A percentile compares a stretch with the other conserved stretches of the same genome.
phyloP scores from a whole-genome alignment of 192 early-diverging fungal genomes.

The Podila epigama region DNA sequence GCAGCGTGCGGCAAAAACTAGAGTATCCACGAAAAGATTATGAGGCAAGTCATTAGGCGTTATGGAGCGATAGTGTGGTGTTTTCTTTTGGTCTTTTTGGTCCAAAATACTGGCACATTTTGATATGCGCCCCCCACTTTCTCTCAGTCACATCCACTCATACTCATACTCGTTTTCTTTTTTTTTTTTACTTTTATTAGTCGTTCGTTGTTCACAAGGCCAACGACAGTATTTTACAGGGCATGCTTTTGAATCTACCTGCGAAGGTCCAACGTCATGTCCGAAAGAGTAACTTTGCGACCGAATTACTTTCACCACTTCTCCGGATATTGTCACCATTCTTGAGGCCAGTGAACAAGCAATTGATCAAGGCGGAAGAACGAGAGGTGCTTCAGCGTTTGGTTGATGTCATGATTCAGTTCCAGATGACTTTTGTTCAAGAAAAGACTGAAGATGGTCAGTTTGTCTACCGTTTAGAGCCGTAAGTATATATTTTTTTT shows the following conservation, averaged over 20 bases:
- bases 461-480: constrained; percentile 73
- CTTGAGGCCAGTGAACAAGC: constrained; percentile 67
- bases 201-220: constrained; percentile 54
- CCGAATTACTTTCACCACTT: constrained; percentile 72
- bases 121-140: too few species aligned
- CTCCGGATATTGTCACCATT: constrained; percentile 82
- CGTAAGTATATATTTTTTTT: constrained; percentile 61
- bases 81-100: too few species aligned
- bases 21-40: constrained; percentile 84
- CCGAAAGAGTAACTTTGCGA: constrained; percentile 47
- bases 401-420: constrained; percentile 72
- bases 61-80: too few species aligned
- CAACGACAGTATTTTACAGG: constrained; percentile 60
- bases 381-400: constrained; percentile 57
- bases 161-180: not conserved
- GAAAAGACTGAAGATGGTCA: constrained; percentile 69
- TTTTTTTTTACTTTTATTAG: constrained; percentile 12
- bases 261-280: constrained; percentile 58
- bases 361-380: constrained; percentile 67
- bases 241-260: constrained; percentile 58
- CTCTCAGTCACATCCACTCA: too few species aligned
- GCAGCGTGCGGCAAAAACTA: constrained; percentile 61
- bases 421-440: constrained; percentile 76
- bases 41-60: too few species aligned
- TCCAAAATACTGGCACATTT: too few species aligned